Evolutionary conservation across 352 stramenopile genomes (phyloP).

Genomic region (Pythium apleroticum): DNA sequence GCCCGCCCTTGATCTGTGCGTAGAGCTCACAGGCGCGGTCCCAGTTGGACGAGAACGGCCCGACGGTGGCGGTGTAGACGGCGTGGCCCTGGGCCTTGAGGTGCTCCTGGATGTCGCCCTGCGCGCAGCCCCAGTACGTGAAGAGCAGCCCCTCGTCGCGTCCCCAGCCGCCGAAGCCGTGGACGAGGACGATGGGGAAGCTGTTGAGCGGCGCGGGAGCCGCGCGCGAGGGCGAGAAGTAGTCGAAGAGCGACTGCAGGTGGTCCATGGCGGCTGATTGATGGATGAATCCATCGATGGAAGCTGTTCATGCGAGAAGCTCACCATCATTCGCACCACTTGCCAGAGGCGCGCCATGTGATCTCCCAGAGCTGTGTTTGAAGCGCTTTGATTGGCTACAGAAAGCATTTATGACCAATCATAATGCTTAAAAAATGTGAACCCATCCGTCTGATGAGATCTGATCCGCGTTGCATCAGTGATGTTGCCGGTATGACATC

Average conservation of each 20-base stretch:
- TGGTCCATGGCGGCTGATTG: conserved; percentile 1
- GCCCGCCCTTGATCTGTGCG: conserved; percentile 34
- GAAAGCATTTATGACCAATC: not conserved
- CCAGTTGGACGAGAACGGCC: conserved; percentile 34
- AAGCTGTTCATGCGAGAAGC: not conserved
- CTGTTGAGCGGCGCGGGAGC: conserved; percentile 9
- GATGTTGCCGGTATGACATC: not conserved
- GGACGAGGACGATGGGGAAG: conserved; percentile 29
- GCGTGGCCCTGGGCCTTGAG: conserved; percentile 33
- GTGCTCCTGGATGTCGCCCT: conserved; percentile 24
- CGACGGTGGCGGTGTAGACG: conserved; percentile 23
- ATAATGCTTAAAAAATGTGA: not conserved
- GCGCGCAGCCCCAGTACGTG: conserved; percentile 26
- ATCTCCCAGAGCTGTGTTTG: not conserved
- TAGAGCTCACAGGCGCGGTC: conserved; percentile 41
- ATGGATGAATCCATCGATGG: not conserved
- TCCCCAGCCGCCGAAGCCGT: conserved; percentile 28
- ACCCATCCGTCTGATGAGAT: not conserved
- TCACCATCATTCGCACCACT: conserved; percentile 3
- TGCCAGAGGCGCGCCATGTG: not conserved
- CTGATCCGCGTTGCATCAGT: not conserved
- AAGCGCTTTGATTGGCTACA: not conserved
- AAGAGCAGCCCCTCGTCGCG: conserved; percentile 17
- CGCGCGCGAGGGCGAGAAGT: not conserved
- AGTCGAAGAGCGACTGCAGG: conserved; percentile 7